phyloP scores from a whole-genome alignment of 2,329 filamentous ascomycete genomes.

The Pezicula neosporulosa region DNA sequence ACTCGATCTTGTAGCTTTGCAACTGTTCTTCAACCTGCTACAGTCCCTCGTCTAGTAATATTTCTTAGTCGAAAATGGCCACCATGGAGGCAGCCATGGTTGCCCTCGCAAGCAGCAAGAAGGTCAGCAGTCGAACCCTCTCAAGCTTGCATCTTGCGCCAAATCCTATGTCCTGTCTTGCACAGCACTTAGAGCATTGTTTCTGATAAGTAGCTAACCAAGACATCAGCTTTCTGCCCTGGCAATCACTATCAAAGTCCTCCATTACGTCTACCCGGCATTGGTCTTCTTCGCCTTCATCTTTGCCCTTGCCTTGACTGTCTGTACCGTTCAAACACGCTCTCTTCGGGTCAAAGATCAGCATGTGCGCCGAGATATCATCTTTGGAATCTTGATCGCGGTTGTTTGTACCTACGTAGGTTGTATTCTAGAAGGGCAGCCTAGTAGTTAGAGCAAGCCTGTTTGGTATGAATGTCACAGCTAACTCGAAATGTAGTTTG shows the following conservation, averaged over 20 bases:
- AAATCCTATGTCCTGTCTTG: not conserved
- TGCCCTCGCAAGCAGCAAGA: no score
- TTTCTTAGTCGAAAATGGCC: no score
- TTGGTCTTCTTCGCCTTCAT: conserved; percentile 55
- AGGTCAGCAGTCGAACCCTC: no score
- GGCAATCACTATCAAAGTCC: conserved; percentile 12
- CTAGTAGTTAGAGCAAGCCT: conserved; percentile 6
- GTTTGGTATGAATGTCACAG: conserved; percentile 44
- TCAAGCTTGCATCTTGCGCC: not conserved
- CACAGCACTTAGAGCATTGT: not conserved
- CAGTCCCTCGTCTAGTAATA: no score
- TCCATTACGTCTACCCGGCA: conserved; percentile 59
- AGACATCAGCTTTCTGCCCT: conserved; percentile 2
- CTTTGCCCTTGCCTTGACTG: conserved; percentile 44
- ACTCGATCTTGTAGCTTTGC: no score
- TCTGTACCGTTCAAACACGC: conserved; percentile 50
- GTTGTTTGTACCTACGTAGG: conserved; percentile 38
- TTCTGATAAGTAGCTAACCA: not conserved
- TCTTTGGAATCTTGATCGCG: conserved; percentile 35
- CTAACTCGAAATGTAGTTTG: conserved; percentile 18
- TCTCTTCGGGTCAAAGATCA: conserved; percentile 30
- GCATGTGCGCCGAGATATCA: conserved; percentile 38
- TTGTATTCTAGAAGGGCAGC: conserved; percentile 13
- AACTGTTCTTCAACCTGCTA: no score
- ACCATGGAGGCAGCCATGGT: no score